Percentiles rank a stretch among this genome's conserved stretches.
Evolutionary conservation across 805 yeast genomes (phyloP).

Genomic region (Myxozyma monticola): DNA sequence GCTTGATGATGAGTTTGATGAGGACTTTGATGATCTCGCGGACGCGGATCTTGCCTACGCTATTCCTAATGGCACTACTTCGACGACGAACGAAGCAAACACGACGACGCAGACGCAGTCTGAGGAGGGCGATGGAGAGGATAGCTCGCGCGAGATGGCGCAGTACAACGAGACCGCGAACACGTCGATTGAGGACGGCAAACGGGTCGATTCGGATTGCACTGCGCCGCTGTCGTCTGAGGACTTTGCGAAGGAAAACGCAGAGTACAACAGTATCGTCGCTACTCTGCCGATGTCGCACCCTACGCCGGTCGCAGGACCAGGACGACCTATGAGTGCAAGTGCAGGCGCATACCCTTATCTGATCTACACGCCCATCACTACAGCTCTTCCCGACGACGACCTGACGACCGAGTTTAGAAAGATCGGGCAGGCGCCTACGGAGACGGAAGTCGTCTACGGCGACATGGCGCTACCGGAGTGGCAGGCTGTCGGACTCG

Average conservation of each 20-base stretch:
- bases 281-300: not conserved
- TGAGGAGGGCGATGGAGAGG: not conserved
- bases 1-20: slow-evolving; percentile 3
- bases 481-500: slow-evolving; percentile 15
- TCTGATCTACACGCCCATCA: slow-evolving; percentile 11
- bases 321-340: not conserved
- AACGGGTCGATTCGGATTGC: no score
- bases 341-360: slow-evolving; percentile 13
- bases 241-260: not conserved
- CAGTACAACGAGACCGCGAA: not conserved
- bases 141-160: not conserved
- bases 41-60: not conserved
- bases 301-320: not conserved
- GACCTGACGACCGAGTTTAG: slow-evolving; percentile 10
- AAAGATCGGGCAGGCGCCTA: slow-evolving; percentile 4
- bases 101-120: not conserved
- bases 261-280: not conserved
- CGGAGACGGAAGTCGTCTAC: slow-evolving; percentile 5
- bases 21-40: slow-evolving; percentile 5
- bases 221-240: no score
- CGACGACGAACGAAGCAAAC: not conserved
- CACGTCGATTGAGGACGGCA: not conserved
- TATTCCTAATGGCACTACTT: not conserved
- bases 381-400: slow-evolving; percentile 15
- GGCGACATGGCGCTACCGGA: slow-evolving; percentile 25